Conservation (phyloP, 2,329 filamentous ascomycete species). For the Cercospora sp. region DNA sequence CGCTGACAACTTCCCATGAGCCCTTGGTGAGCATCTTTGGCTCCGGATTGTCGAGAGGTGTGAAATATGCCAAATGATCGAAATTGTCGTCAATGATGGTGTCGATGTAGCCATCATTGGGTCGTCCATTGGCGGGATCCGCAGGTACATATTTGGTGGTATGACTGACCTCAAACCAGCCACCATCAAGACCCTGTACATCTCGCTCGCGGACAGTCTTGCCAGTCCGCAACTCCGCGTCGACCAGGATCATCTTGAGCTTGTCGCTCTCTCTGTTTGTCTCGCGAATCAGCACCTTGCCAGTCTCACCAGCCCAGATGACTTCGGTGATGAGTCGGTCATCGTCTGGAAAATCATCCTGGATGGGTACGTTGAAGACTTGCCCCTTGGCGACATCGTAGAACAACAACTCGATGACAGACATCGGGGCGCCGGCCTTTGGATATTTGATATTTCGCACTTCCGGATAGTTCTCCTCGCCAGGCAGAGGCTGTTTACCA, state of each 20-base stretch:
- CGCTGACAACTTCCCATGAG: conserved; percentile 86
- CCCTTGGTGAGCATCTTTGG: conserved; percentile 85
- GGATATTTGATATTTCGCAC: conserved; percentile 94
- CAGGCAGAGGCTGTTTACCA: conserved; percentile 64
- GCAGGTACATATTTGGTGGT: conserved; percentile 83
- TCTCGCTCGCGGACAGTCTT: conserved; percentile 78
- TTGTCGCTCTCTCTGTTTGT: conserved; percentile 93
- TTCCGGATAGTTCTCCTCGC: conserved; percentile 87
- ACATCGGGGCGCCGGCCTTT: conserved; percentile 91
- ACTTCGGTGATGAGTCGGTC: conserved; percentile 91
- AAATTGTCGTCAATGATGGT: conserved; percentile 82
- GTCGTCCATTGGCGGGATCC: conserved; percentile 67
- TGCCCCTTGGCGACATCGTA: conserved; percentile 79
- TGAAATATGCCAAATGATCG: conserved; percentile 92
- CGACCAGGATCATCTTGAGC: conserved; percentile 83
- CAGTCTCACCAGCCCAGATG: conserved; percentile 74
- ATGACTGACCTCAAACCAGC: conserved; percentile 95
- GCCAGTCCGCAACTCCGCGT: conserved; percentile 71
- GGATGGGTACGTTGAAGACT: conserved; percentile 75
- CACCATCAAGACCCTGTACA: conserved; percentile 82
- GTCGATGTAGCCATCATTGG: conserved; percentile 88
- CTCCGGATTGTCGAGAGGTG: conserved; percentile 77
- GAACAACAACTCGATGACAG: conserved; percentile 82
- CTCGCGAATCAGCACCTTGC: conserved; percentile 81
- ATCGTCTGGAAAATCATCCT: conserved; percentile 74